phyloP scores from a whole-genome alignment of 805 yeast species.

The Yamadazyma laniorum region DNA sequence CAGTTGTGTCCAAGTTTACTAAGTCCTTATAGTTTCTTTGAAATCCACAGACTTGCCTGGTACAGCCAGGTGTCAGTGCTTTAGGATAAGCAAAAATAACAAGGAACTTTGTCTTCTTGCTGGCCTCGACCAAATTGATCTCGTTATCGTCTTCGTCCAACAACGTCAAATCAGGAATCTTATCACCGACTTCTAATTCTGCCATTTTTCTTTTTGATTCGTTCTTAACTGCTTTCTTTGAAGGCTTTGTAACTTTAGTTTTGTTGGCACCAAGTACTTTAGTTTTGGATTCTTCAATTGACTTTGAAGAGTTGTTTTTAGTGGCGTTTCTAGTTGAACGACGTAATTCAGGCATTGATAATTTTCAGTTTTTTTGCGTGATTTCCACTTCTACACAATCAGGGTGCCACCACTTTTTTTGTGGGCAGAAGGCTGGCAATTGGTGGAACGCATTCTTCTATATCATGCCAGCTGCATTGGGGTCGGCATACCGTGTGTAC shows the following conservation, averaged over 20 bases:
- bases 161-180: conserved; percentile 62
- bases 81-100: conserved; percentile 73
- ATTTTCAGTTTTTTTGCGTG: not conserved
- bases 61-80: conserved; percentile 96
- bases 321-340: conserved; percentile 33
- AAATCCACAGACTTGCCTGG: conserved; percentile 90
- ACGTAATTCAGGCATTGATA: conserved; percentile 36
- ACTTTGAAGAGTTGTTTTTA: conserved; percentile 11
- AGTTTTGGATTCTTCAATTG: conserved; percentile 12
- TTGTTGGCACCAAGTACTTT: not conserved
- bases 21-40: conserved; percentile 61
- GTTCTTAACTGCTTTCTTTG: conserved; percentile 9
- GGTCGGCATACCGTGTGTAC: no score
- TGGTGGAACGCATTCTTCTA: no score
- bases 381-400: not conserved
- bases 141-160: conserved; percentile 68
- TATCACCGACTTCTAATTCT: conserved; percentile 54
- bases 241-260: conserved; percentile 17
- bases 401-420: not conserved
- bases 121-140: conserved; percentile 31
- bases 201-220: conserved; percentile 15
- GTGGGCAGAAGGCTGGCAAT: no score
- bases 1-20: conserved; percentile 48
- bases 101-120: conserved; percentile 31
- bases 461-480: no score